Conservation (phyloP, 2,329 filamentous ascomycete genomes). For the Talaromyces sp. region DNA sequence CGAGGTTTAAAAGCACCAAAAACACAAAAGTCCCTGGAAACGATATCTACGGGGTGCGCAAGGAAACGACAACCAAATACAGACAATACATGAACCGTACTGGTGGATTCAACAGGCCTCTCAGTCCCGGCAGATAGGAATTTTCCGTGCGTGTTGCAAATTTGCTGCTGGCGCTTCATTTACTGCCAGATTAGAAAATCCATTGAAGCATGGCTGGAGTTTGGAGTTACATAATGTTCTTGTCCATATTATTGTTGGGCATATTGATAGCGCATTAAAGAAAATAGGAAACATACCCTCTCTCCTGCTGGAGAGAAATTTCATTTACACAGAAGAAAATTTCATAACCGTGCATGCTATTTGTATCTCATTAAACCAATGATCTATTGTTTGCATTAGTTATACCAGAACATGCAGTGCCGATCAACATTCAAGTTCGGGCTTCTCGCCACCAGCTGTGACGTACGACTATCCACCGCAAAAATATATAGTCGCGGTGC, state of each 20-base stretch:
- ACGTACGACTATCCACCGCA: slow-evolving; percentile 4
- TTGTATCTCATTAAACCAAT: background rate
- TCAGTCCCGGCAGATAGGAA: slow-evolving; percentile 39
- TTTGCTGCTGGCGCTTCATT: background rate
- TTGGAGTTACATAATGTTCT: background rate
- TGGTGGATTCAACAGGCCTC: slow-evolving; percentile 46
- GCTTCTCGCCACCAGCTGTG: slow-evolving; percentile 1
- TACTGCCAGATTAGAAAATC: background rate
- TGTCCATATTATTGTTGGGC: background rate
- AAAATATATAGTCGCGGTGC: background rate
- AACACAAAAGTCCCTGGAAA: slow-evolving; percentile 85
- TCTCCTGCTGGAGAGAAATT: background rate
- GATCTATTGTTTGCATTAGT: background rate
- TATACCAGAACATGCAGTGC: background rate
- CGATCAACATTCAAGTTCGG: background rate
- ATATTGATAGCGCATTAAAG: background rate
- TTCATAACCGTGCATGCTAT: background rate
- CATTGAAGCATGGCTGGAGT: background rate
- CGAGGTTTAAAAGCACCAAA: slow-evolving; percentile 79
- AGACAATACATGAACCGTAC: slow-evolving; percentile 80
- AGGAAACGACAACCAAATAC: slow-evolving; percentile 92
- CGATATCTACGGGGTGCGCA: slow-evolving; percentile 72
- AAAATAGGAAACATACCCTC: background rate
- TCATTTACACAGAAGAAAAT: background rate
- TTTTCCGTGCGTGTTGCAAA: background rate